Base-by-base conservation (phyloP, 192 early-diverging fungal species). In the Coemansia umbellata region DNA sequence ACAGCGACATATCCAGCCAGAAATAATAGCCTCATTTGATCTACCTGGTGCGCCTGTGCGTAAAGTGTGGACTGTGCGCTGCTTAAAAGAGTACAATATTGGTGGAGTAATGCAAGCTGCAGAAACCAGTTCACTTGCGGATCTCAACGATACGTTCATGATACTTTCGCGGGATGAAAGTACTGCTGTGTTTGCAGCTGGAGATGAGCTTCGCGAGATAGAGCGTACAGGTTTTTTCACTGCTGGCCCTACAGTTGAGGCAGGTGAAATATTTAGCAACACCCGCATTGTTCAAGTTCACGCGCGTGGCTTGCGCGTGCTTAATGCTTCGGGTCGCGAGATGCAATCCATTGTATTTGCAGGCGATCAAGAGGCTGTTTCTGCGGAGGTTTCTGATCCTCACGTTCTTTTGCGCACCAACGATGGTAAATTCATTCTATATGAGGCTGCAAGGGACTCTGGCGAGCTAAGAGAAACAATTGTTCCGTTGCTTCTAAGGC, bases 241-340 rank as follows among this genome's bases (percentile, higher is more conserved):
- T 0, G 60, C 69, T 14, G 91, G 87, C 0, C 82, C 88, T 5
- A 94, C 94, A 0, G 68, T 99, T n/a, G 79, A 63, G 1, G 88
- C 87, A 5, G 86, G 85, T 8, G 81, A 86, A 14, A 57, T 95
- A 1, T 62, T 91, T 42, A 82, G 83, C 36, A 78, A 82, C 24
- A 83, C 82, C 5, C 69, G 83, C 7, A 87, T 93, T 45, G 80
- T 99, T 5, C 96, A 99, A 60, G 88, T 95, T 8, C 78, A 90
- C 53, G 67, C 80, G n/a, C 58, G 69, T 14, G 92, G 93, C 0
- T 66, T 97, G 11, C 58, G 84, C 8, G 31, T 93, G 5, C 50
- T 96, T 3, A 84, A 91, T 49, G 76, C 81, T 27, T 44, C 53
- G 0, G 74, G 58, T 19, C 57, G 62, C 24, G 67, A 60, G 23